Base-by-base conservation (phyloP, 2,329 filamentous ascomycete species). In the Elsinoe necatrix region DNA sequence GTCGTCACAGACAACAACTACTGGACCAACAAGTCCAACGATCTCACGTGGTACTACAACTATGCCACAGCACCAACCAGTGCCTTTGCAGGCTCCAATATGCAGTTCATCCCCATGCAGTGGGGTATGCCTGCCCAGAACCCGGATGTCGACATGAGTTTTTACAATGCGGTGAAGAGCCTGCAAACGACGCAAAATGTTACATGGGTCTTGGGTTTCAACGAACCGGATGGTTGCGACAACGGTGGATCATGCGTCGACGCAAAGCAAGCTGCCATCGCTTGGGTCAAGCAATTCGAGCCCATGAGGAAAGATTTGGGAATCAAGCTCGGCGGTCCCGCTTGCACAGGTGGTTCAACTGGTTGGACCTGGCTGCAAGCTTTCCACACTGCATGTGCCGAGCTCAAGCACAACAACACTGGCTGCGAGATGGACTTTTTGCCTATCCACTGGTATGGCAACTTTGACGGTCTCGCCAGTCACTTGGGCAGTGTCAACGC, bases 11-110 rank as follows among this genome's bases (percentile, higher is more conserved):
- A 92, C 71, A 81, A 89, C 71, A 67, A 76, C 47, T 75, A 86
- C 63, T 91, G 86, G 85, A 72, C 76, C 9, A 50, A 68, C 74
- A 42, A 73, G 4, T 76, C 74, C 35, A 80, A 79, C 16, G 79
- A 82, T 41, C 71, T 92, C 56, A 85, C 82, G 2, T 93, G 88
- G 88, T 93, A 93, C 75, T 93, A 92, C 78, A 92, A 91, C 74
- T 93, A 91, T 70, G 70, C 72, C 23, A 65, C 75, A 18, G 66
- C 69, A 2, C 86, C 87, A 1, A 65, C 65, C 16, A 39, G 52
- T 3, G 56, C 51, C 16, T 62, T 67, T 59, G 69, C 75, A 51
- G 64, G 75, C 27, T 63, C 76, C 12, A 69, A 76, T 12, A 81
- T 92, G 63, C 78, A 87, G 68, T 93, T 89, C 69, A 83, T 92